Base-by-base conservation (phyloP, 169 alveolate species). In the Eimeria tenella region DNA sequence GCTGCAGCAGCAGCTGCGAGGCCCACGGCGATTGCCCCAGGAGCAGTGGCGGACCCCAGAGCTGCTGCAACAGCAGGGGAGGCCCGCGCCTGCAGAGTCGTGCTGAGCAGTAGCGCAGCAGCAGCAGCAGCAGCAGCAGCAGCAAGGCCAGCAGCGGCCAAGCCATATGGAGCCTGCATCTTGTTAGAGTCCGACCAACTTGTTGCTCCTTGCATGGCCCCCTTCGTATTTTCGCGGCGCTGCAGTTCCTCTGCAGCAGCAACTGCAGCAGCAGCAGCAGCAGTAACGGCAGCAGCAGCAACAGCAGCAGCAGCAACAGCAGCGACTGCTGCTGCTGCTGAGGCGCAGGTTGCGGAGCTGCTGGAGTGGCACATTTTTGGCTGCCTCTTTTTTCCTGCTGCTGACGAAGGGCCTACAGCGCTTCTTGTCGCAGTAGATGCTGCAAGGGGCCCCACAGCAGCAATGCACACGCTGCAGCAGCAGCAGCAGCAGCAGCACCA, bases 51-150 rank as follows among this genome's bases (percentile, higher is more conserved):
- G 19, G 50, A 49, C 49, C 52, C 70, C 68, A 17, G 11, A 3
- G 68, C 87, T 49, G 87, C 87, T 19, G 87, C 87, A 77, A 77
- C 70, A 77, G 87, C 87, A 77, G 87, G 87, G 19, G 87, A 77
- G 25, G 49, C 68, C 53, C 70, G 13, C 4, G 87, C 70, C 70
- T 77, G 65, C 62, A 63, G 87, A 6, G 87, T 53, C 10, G 42
- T 77, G 13, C 68, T 77, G 70, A 77, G 60, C 84, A 31, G 23
- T 56, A 74, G 84, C 84, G 55, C 84, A 42, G 84, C 84, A 74
- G 84, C 23, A 65, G 75, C 75, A 65, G 75, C 84, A 74, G 84
- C 62, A 25, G 65, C 87, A 77, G 87, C 87, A 49, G 7, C 87
- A 77, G 68, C 87, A 50, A 49, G 55, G 1, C 50, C 70, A 50